phyloP scores from a whole-genome alignment of 371 early-diverging fungal species.

The Mortierella sp. region DNA sequence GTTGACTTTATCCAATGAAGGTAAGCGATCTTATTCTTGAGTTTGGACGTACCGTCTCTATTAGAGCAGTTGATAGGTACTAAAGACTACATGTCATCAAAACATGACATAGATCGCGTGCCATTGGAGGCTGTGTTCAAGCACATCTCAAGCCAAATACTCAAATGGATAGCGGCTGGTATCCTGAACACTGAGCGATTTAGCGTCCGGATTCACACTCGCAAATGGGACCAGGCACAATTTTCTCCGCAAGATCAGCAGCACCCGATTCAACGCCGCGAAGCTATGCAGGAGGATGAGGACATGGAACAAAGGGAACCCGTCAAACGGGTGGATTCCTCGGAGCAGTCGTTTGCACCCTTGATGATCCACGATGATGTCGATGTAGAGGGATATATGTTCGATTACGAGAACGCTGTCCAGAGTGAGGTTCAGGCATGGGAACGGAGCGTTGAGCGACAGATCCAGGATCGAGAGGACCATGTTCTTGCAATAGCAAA shows the following conservation, averaged over 20 bases:
- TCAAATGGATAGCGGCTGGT: constrained; percentile 27
- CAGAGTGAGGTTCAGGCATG: constrained; percentile 18
- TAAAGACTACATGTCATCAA: background rate
- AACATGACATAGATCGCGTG: constrained; percentile 17
- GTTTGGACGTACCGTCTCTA: background rate
- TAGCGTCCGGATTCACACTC: constrained; percentile 16
- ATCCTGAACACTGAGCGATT: constrained; percentile 29
- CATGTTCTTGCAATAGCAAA: constrained; percentile 8
- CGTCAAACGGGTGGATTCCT: background rate
- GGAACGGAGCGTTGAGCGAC: constrained; percentile 18
- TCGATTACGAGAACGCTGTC: constrained; percentile 19
- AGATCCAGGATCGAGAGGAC: constrained; percentile 17
- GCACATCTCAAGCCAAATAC: constrained; percentile 13
- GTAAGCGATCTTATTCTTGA: constrained; percentile 3
- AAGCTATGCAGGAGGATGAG: background rate
- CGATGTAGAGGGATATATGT: constrained; percentile 28
- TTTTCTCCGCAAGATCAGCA: constrained; percentile 14
- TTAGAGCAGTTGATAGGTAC: background rate
- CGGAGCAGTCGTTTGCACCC: constrained; percentile 12
- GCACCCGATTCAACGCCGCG: constrained; percentile 4
- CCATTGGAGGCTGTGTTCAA: constrained; percentile 23
- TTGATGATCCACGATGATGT: constrained; percentile 40
- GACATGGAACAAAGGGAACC: constrained; percentile 1
- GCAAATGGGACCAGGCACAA: constrained; percentile 18
- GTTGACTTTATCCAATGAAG: constrained; percentile 16